phyloP scores from a whole-genome alignment of 2,329 filamentous ascomycete genomes.

The Lecanicillium sp. region DNA sequence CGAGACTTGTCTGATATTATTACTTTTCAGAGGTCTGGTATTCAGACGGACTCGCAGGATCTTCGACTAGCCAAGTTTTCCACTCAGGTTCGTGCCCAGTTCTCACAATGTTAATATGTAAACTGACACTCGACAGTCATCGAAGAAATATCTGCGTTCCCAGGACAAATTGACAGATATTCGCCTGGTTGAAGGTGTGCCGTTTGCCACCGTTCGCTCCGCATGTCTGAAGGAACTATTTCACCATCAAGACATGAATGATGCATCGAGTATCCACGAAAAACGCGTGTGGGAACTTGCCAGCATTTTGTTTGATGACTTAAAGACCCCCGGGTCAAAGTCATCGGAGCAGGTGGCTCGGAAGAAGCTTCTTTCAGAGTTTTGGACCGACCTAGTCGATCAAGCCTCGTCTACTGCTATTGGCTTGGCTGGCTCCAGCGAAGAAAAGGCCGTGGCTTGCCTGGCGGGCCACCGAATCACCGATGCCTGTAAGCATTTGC shows the following conservation, averaged over 20 bases:
- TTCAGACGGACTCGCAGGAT: constrained; percentile 57
- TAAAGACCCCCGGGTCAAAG: constrained; percentile 34
- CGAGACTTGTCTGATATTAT: constrained; percentile 21
- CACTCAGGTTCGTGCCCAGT: constrained; percentile 35
- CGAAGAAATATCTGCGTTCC: constrained; percentile 43
- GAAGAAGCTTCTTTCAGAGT: constrained; percentile 58
- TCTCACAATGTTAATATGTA: not conserved
- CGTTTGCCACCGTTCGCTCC: constrained; percentile 43
- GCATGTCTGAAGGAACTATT: constrained; percentile 29
- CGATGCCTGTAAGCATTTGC: constrained; percentile 74
- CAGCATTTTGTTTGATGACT: constrained; percentile 77
- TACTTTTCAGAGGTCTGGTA: constrained; percentile 30
- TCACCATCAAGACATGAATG: constrained; percentile 31
- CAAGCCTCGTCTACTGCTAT: constrained; percentile 46
- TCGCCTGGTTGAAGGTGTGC: constrained; percentile 47
- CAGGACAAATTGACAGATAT: constrained; percentile 52
- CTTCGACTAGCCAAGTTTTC: constrained; percentile 58
- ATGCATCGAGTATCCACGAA: constrained; percentile 51
- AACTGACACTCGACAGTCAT: constrained; percentile 35
- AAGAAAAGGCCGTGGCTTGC: constrained; percentile 78
- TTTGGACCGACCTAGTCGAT: constrained; percentile 61
- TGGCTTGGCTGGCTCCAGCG: constrained; percentile 53
- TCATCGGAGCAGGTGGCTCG: constrained; percentile 32
- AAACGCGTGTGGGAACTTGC: constrained; percentile 78
- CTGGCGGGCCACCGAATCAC: constrained; percentile 71